phyloP scores from a whole-genome alignment of 805 yeast species.

The Grigorovia jiainica region DNA sequence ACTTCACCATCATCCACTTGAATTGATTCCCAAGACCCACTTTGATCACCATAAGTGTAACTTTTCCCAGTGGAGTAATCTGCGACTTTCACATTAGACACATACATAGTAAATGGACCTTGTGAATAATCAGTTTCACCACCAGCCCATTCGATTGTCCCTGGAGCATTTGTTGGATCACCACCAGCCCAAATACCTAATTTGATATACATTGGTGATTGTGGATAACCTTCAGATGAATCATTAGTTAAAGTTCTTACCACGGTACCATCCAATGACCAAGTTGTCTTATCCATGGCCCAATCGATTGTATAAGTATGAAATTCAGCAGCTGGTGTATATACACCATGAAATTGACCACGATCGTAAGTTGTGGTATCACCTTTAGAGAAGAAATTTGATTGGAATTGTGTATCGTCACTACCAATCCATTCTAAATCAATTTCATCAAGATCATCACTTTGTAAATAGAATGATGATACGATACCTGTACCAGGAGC shows the following conservation, averaged over 20 bases:
- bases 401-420: conserved; percentile 63
- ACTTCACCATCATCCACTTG: conserved; percentile 48
- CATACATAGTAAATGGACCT: conserved; percentile 61
- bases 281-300: conserved; percentile 54
- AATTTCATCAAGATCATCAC: conserved; percentile 82
- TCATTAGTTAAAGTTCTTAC: conserved; percentile 53
- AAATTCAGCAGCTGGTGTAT: conserved; percentile 43
- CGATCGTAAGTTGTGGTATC: conserved; percentile 67
- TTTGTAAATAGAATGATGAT: conserved; percentile 70
- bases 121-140: conserved; percentile 55
- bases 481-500: conserved; percentile 74
- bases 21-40: conserved; percentile 56
- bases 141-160: conserved; percentile 79
- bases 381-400: conserved; percentile 78
- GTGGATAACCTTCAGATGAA: conserved; percentile 70
- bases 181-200: conserved; percentile 82
- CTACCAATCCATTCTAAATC: conserved; percentile 86
- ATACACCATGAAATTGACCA: conserved; percentile 59
- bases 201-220: conserved; percentile 72
- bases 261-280: conserved; percentile 63
- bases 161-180: conserved; percentile 51
- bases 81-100: conserved; percentile 50
- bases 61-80: conserved; percentile 60
- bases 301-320: conserved; percentile 83
- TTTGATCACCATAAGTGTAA: conserved; percentile 44